Evolutionary conservation across 176 grass and related monocot genomes (phyloP).

Genomic region (Eragrostis curvula): DNA sequence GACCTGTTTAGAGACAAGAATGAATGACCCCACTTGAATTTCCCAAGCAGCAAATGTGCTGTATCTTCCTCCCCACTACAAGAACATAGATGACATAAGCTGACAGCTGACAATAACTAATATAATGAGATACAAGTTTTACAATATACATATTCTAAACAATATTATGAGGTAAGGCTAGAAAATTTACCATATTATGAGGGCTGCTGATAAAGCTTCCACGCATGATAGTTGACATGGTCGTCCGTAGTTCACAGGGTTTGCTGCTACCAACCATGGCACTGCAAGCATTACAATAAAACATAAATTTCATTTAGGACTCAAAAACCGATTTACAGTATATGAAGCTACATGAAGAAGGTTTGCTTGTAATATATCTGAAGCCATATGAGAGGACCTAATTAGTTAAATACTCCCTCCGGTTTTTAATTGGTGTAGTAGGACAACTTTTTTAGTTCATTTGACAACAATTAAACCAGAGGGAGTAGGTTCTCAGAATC

Average conservation of each 20-base stretch:
- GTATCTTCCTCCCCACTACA: conserved; percentile 80
- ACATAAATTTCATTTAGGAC: background rate
- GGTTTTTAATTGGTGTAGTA: too few relatives aligned
- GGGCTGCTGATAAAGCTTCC: conserved; percentile 94
- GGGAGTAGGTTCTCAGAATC: background rate
- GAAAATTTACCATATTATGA: conserved; percentile 90
- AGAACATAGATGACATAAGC: conserved; percentile 42
- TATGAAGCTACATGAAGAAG: background rate
- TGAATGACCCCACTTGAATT: conserved; percentile 98
- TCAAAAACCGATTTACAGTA: background rate
- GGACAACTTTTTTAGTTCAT: too few relatives aligned
- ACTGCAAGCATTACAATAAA: conserved; percentile 57
- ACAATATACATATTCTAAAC: background rate
- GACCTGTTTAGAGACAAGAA: conserved; percentile 97
- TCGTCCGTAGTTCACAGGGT: conserved; percentile 95
- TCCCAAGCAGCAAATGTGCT: conserved; percentile 68
- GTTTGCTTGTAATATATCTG: background rate
- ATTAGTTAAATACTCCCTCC: background rate
- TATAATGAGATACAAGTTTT: background rate
- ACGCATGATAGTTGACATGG: conserved; percentile 98
- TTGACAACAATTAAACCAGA: background rate
- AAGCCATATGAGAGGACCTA: background rate
- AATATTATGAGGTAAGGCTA: background rate
- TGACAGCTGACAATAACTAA: background rate
- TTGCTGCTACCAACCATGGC: conserved; percentile 98